Conservation (phyloP, 2,329 filamentous ascomycete genomes). For the Pochonia chlamydosporia region DNA sequence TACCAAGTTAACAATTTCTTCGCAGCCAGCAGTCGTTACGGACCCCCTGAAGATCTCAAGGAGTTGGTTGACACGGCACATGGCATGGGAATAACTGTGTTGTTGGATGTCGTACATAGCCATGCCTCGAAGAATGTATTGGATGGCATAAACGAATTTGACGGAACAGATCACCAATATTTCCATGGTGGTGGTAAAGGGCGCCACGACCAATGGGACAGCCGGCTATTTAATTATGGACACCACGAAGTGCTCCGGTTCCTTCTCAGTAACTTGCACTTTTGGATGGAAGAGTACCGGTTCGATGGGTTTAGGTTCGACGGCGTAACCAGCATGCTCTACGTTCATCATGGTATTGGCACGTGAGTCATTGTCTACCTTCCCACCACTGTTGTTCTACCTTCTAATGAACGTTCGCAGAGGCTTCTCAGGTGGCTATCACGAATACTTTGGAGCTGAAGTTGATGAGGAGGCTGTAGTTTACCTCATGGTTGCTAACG, state of each 20-base stretch:
- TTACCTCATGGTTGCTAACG: slow-evolving; percentile 94
- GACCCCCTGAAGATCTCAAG: slow-evolving; percentile 88
- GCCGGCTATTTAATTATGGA: slow-evolving; percentile 94
- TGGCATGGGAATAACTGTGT: slow-evolving; percentile 79
- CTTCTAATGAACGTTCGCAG: slow-evolving; percentile 34
- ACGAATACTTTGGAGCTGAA: slow-evolving; percentile 87
- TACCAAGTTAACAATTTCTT: slow-evolving; percentile 99
- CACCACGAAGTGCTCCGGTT: slow-evolving; percentile 94
- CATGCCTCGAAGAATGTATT: slow-evolving; percentile 97
- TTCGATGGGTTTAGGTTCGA: slow-evolving; percentile 99
- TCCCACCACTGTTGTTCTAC: not conserved
- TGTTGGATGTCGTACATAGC: slow-evolving; percentile 94
- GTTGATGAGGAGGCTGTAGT: slow-evolving; percentile 93
- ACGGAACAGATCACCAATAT: slow-evolving; percentile 90
- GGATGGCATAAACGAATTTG: slow-evolving; percentile 93
- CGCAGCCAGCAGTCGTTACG: slow-evolving; percentile 92
- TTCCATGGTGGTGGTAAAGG: slow-evolving; percentile 86
- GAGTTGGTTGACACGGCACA: slow-evolving; percentile 96
- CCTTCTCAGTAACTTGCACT: slow-evolving; percentile 87
- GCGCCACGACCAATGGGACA: slow-evolving; percentile 91
- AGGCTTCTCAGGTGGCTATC: slow-evolving; percentile 94
- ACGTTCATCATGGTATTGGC: slow-evolving; percentile 91
- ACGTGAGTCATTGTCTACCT: slow-evolving; percentile 58
- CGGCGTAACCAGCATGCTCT: slow-evolving; percentile 97
- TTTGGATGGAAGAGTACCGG: slow-evolving; percentile 98